Evolutionary conservation across 768 basidiomycete species (phyloP).

Genomic region (Trametes maxima): DNA sequence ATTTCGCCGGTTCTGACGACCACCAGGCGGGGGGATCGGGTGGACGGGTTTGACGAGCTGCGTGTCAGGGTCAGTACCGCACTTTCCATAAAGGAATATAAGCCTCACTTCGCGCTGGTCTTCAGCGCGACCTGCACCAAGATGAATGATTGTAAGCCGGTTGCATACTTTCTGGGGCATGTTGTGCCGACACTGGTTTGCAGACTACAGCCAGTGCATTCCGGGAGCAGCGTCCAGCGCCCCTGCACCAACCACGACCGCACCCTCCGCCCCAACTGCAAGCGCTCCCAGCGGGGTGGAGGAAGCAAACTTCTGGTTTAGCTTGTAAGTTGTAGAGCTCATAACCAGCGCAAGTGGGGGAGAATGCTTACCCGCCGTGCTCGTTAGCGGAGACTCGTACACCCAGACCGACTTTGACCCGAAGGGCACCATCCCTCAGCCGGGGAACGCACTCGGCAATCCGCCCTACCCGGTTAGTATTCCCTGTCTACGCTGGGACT

Average conservation of each 20-base stretch:
- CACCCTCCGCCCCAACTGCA: not conserved
- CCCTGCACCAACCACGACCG: constrained; percentile 2
- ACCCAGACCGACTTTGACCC: constrained; percentile 56
- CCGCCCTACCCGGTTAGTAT: constrained; percentile 48
- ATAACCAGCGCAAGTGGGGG: not conserved
- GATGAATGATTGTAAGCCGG: constrained; percentile 12
- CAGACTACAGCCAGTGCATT: constrained; percentile 23
- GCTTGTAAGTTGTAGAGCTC: constrained; percentile 45
- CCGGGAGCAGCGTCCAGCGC: constrained; percentile 8
- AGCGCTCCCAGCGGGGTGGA: constrained; percentile 10
- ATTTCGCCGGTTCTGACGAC: not conserved
- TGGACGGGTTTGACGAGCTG: constrained; percentile 20
- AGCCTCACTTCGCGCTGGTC: not conserved
- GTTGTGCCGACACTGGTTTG: not conserved
- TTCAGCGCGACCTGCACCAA: constrained; percentile 9
- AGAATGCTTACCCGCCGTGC: not conserved
- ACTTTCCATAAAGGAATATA: not conserved
- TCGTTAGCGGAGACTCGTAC: constrained; percentile 58
- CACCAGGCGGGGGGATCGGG: constrained; percentile 19
- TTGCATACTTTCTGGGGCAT: not conserved
- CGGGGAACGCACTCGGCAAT: constrained; percentile 55
- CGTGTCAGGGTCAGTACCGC: constrained; percentile 10
- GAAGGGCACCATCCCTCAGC: constrained; percentile 42
- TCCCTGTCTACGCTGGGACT: not conserved
- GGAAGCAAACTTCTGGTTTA: constrained; percentile 53